Percentiles rank a stretch among this genome's conserved stretches.
These are phyloP conservation scores for Suillus subluteus DNA, from an alignment of 768 basidiomycete genomes.

Conservation along the genomic window DNA sequence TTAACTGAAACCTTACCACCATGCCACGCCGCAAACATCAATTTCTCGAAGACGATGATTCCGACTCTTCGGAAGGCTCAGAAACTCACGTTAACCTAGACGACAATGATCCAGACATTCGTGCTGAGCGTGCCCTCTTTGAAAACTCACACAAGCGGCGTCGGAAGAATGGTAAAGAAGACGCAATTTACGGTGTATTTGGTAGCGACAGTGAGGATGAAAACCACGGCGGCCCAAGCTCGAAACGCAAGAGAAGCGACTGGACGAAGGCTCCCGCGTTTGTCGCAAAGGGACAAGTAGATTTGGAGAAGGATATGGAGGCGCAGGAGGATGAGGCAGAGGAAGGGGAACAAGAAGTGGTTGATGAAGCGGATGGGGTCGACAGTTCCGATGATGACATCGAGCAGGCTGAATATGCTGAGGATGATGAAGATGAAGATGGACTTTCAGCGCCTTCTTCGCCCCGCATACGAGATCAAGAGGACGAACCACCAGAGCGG, in stretches of 20 bases:
- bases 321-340: conserved; percentile 42
- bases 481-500: conserved; percentile 36
- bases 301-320: conserved; percentile 44
- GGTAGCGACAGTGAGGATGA: conserved; percentile 74
- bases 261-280: conserved; percentile 83
- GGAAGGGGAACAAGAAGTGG: conserved; percentile 37
- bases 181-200: conserved; percentile 77
- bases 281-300: conserved; percentile 55
- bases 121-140: conserved; percentile 77
- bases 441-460: conserved; percentile 58
- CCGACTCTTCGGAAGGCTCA: conserved; percentile 67
- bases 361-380: conserved; percentile 26
- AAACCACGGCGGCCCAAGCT: conserved; percentile 31
- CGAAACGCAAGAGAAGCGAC: conserved; percentile 50
- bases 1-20: not conserved
- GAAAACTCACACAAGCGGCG: conserved; percentile 80
- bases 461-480: conserved; percentile 55
- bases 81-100: conserved; percentile 52
- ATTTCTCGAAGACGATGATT: conserved; percentile 72
- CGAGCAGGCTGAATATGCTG: conserved; percentile 32
- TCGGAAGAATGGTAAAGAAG: conserved; percentile 67
- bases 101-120: conserved; percentile 59
- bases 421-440: conserved; percentile 45
- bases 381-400: conserved; percentile 33
- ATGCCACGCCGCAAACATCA: conserved; percentile 83